Base-by-base conservation (phyloP, 257 asterid genomes). In the Cinchona pubescens region DNA sequence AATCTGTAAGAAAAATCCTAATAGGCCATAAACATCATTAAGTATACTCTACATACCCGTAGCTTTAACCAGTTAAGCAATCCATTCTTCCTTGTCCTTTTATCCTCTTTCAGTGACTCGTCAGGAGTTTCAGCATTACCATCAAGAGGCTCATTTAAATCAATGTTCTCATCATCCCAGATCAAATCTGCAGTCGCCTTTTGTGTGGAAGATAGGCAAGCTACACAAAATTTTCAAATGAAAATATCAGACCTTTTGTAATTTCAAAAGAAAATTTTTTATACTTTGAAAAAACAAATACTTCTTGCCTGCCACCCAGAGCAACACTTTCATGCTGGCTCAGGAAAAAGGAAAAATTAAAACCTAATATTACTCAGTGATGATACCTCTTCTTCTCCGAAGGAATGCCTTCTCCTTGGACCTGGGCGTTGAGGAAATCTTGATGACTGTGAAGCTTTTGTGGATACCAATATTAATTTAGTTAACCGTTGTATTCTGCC, bases 121-220 rank as follows among this genome's bases (percentile, higher is more conserved):
- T 89, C 94, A 30, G 87, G 78, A 75, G 75, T 82, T 71, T 90
- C 98, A 43, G 81, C 82, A 79, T 79, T 86, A 69, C 91, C 96
- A 86, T 89, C 98, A 79, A 82, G 84, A 76, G 96, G 84, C 79
- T 76, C 92, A 85, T 80, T 83, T 78, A 85, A 32, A 46, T 93
- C 95, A 85, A 74, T 51, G 72, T 88, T 89, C 79, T 93, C 97
- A 77, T 93, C 98, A 72, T 92, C 99, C 94, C 89, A 82, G 73
- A 88, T 82, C 62, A 88, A 81, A 84, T 95, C 99, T 49, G n/a
- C n/a, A n/a, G n/a, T n/a, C 98, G 92, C 81, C 96, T 93, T 89
- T 97, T 91, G 85, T 95, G 94, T 48, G 99, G 99, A 83, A 95
- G 99, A 88, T 92, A 95, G 37, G 96, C 98, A 79, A 95, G 99